Evolutionary conservation across 441 rosid species (phyloP).

Genomic region (Syzygium malaccense): DNA sequence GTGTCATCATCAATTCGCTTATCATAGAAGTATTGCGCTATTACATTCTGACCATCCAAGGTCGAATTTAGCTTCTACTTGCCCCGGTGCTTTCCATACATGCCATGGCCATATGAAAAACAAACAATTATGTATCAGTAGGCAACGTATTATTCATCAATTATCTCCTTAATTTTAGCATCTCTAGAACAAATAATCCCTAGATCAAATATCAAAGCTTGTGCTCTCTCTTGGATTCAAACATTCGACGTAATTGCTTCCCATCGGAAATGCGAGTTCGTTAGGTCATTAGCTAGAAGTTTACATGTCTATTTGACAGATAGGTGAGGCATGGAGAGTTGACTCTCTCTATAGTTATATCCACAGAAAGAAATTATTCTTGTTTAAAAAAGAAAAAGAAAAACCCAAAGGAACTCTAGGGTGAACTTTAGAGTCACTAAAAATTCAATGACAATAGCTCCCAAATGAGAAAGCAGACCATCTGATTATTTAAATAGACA

Average conservation of each 20-base stretch:
- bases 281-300: neutral
- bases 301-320: neutral
- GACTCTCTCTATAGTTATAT: neutral
- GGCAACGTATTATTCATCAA: neutral
- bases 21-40: neutral
- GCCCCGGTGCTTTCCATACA: neutral
- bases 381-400: neutral
- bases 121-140: neutral
- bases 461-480: neutral
- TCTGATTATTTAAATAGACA: neutral
- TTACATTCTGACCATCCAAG: neutral
- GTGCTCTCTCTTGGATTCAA: neutral
- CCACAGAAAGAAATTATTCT: neutral
- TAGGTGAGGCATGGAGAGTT: neutral
- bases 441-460: neutral
- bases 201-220: neutral
- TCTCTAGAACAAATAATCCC: neutral
- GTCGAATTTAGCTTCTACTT: neutral
- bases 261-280: neutral
- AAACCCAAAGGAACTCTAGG: neutral
- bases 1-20: neutral
- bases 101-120: neutral
- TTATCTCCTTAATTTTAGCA: neutral
- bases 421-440: neutral
- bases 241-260: neutral